Conservation (phyloP, 352 stramenopile species). For the Phytopythium litorale region DNA sequence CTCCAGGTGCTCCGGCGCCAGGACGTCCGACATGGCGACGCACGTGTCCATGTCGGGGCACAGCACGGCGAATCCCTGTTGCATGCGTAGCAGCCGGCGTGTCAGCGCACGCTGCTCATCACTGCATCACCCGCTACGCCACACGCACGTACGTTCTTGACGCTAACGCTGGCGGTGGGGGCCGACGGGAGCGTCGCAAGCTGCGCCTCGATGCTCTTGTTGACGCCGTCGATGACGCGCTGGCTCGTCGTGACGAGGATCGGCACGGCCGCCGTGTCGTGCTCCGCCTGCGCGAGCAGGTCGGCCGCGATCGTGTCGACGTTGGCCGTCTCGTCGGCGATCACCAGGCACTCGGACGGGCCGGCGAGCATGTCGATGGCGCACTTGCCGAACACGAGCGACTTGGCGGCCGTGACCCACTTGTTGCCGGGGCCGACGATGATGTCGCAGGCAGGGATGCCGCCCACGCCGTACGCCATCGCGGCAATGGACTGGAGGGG, state of each 20-base stretch:
- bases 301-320: slow-evolving; percentile 70
- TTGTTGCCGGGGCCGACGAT: slow-evolving; percentile 99
- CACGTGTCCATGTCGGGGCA: slow-evolving; percentile 64
- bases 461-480: slow-evolving; percentile 94
- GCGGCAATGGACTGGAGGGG: slow-evolving; percentile 81
- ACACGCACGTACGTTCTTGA: slow-evolving; percentile 38
- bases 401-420: slow-evolving; percentile 99
- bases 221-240: slow-evolving; percentile 88
- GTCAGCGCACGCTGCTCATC: neutral
- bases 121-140: neutral
- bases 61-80: slow-evolving; percentile 71
- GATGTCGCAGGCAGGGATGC: slow-evolving; percentile 94
- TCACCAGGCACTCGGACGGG: slow-evolving; percentile 97
- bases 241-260: slow-evolving; percentile 94
- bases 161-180: slow-evolving; percentile 58
- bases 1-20: slow-evolving; percentile 87
- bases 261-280: slow-evolving; percentile 96
- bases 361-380: slow-evolving; percentile 99
- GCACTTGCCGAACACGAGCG: slow-evolving; percentile 95
- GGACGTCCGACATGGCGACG: slow-evolving; percentile 83
- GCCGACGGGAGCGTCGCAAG: slow-evolving; percentile 69
- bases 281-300: slow-evolving; percentile 90
- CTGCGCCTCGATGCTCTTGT: slow-evolving; percentile 76
- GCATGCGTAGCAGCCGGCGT: neutral
- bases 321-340: slow-evolving; percentile 91